Evolutionary conservation across 164 flowering plant species (phyloP), one percentile per base, ranked within the genome.

Genomic region (Stephania japonica): DNA sequence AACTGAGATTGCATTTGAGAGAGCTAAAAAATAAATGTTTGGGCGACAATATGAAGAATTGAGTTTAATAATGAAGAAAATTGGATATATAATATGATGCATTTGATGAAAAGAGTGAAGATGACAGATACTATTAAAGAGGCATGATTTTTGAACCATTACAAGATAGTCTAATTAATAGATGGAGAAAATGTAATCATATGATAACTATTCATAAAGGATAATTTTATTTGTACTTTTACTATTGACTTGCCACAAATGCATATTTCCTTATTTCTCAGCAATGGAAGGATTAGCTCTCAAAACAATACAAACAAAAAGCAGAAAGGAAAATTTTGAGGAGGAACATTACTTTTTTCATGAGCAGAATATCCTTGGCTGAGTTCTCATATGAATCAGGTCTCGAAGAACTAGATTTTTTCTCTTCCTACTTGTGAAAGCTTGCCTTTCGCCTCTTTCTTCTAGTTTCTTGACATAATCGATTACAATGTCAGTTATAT

Each of bases 331-430:
- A 11, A 12, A 47, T 19, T 10, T n/a, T n/a, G 24, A 62, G n/a
- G n/a, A 21, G 0, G 42, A 69, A 75, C 75, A 44, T 86, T 86
- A 92, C 99, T 78, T 87, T 90, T 42, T 87, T 94, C 99, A 95
- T 95, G 66, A 95, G 85, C 42, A 87, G 84, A 79, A 86, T 73
- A 80, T 93, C 95, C 83, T 88, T 91, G 0, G 96, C 90, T 5
- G 89, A 91, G 73, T 93, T 93, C 43, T 87, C 70, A 65, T 78
- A 72, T 49, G 42, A 62, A 63, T 75, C 76, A 42, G 73, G 65
- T 2, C 27, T 32, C 4, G 38, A 32, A 32, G 38, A 49, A 1
- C 44, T 73, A 63, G 71, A 67, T 18, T 73, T 74, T 70, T 76
- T 7, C 67, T 41, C 56, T 69, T 63, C 73, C 81, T 75, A 69